Evolutionary conservation across 2,329 filamentous ascomycete genomes (phyloP).

Genomic region (Daldinia sp.): DNA sequence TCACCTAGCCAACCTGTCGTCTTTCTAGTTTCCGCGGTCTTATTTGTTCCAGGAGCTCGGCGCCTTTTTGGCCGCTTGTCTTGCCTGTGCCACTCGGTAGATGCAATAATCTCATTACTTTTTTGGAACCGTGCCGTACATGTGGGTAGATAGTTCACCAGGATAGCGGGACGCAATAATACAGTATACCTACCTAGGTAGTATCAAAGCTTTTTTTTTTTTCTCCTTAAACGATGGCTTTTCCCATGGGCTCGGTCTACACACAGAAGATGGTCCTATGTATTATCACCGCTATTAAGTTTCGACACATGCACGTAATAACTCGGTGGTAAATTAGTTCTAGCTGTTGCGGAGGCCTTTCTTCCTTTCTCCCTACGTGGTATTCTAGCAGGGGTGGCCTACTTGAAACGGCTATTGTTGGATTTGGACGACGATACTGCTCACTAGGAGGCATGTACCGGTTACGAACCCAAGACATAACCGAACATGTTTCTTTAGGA

Average conservation of each 20-base stretch:
- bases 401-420: slow-evolving; percentile 28
- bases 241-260: not conserved
- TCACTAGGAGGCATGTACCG: slow-evolving; percentile 8
- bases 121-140: slow-evolving; percentile 19
- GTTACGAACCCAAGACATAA: slow-evolving; percentile 17
- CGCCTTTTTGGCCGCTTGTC: slow-evolving; percentile 3
- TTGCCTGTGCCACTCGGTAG: slow-evolving; percentile 14
- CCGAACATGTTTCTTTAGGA: slow-evolving; percentile 9
- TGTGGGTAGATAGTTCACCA: not conserved
- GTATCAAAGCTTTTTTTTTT: not conserved
- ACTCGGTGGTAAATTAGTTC: slow-evolving; percentile 7
- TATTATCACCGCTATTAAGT: not conserved
- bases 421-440: slow-evolving; percentile 14
- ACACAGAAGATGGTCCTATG: not conserved
- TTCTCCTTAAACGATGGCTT: not conserved
- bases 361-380: slow-evolving; percentile 10
- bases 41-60: slow-evolving; percentile 6
- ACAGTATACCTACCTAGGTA: not conserved
- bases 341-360: slow-evolving; percentile 2
- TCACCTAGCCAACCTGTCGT: slow-evolving; percentile 15
- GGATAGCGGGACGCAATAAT: not conserved
- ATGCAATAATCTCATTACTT: slow-evolving; percentile 6
- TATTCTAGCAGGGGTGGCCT: slow-evolving; percentile 19
- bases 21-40: slow-evolving; percentile 2
- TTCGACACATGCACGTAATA: slow-evolving; percentile 9